A percentile compares a stretch with the other conserved stretches of the same genome.
These are phyloP conservation scores for Phyllosticta citriasiana DNA, from an alignment of 2,329 filamentous ascomycete species.

Conservation along the genomic window DNA sequence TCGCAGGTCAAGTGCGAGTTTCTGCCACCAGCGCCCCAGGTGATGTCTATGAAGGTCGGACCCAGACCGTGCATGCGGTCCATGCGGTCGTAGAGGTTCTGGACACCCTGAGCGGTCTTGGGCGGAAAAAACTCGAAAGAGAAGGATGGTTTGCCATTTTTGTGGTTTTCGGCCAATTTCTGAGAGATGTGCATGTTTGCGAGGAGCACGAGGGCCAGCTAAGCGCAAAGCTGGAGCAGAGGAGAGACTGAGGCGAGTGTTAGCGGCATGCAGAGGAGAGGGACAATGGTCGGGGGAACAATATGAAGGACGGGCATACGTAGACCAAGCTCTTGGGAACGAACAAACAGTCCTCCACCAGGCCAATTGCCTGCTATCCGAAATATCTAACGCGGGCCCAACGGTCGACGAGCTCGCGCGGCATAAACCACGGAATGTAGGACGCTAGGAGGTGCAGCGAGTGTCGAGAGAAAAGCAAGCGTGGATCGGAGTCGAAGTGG, in stretches of 20 bases:
- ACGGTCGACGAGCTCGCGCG: constrained; percentile 42
- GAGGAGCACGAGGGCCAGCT: neutral
- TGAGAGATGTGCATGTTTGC: constrained; percentile 89
- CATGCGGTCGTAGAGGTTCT: constrained; percentile 99
- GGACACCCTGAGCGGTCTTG: constrained; percentile 93
- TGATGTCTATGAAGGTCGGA: constrained; percentile 94
- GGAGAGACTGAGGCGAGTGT: neutral
- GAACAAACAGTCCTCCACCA: constrained; percentile 2
- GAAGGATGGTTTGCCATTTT: constrained; percentile 74
- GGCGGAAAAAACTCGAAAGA: constrained; percentile 99
- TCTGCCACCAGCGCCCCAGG: constrained; percentile 91
- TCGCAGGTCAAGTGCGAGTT: constrained; percentile 89
- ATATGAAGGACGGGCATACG: neutral
- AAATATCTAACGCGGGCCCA: constrained; percentile 38
- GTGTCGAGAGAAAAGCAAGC: neutral
- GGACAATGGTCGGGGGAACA: neutral
- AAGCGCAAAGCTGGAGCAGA: neutral
- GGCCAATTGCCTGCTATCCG: constrained; percentile 25
- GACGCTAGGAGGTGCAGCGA: neutral
- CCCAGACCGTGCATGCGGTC: constrained; percentile 95
- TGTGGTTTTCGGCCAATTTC: constrained; percentile 75
- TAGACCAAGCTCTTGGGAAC: neutral
- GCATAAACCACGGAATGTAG: constrained; percentile 36
- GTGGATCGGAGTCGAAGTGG: constrained; percentile 1
- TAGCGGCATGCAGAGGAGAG: neutral